Conservation (phyloP, 345 rosid genomes). For the Pelargonium nanum region DNA sequence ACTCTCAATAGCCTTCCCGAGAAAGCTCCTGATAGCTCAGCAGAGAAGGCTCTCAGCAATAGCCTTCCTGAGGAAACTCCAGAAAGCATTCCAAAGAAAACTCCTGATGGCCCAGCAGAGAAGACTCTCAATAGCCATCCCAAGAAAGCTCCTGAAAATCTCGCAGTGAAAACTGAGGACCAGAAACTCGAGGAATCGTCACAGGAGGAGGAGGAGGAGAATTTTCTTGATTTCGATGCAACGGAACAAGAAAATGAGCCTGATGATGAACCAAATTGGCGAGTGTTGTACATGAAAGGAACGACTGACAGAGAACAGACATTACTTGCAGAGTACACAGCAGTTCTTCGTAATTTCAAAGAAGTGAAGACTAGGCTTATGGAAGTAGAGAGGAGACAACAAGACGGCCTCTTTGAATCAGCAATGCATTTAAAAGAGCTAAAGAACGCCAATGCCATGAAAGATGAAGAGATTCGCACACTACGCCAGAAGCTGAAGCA, state of each 20-base stretch:
- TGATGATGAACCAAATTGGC: constrained; percentile 71
- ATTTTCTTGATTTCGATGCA: not conserved
- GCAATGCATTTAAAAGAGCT: not conserved
- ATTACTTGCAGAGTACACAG: constrained; percentile 52
- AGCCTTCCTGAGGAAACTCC: not conserved
- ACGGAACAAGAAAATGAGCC: not conserved
- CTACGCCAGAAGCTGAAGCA: constrained; percentile 53
- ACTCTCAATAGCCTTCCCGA: not conserved
- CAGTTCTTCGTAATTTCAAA: constrained; percentile 58
- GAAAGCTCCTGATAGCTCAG: not conserved
- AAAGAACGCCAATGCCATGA: not conserved
- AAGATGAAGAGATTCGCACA: constrained; percentile 61
- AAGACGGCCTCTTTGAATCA: constrained; percentile 12
- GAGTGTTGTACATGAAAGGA: constrained; percentile 46
- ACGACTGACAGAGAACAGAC: constrained; percentile 56
- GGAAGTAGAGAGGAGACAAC: constrained; percentile 31
- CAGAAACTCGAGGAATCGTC: no score
- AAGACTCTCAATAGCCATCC: no score
- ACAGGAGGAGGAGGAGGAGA: not conserved
- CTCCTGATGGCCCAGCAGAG: not conserved
- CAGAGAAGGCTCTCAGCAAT: not conserved
- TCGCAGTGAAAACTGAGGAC: no score
- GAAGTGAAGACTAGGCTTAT: constrained; percentile 59
- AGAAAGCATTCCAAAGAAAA: not conserved
- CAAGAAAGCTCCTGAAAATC: no score